Conservation (phyloP, 164 flowering plant species). For the Santalum album region DNA sequence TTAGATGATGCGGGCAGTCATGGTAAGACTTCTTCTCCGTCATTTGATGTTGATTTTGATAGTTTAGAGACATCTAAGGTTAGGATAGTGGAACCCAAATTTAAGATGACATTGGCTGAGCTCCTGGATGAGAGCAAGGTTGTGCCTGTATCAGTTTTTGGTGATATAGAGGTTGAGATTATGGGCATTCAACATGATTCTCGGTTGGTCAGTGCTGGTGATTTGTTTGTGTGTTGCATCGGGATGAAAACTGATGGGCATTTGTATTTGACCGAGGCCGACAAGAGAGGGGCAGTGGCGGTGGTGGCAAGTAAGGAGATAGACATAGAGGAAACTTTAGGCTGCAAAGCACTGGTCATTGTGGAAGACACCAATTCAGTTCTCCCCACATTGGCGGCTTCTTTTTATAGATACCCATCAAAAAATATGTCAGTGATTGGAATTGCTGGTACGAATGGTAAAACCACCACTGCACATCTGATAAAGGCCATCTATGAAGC, state of each 20-base stretch:
- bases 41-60: conserved; percentile 74
- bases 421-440: conserved; percentile 86
- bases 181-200: conserved; percentile 93
- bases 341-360: conserved; percentile 85
- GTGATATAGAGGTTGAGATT: conserved; percentile 75
- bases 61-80: conserved; percentile 42
- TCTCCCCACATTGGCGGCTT: conserved; percentile 70
- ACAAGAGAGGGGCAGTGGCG: conserved; percentile 97
- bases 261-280: conserved; percentile 76
- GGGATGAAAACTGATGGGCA: conserved; percentile 83
- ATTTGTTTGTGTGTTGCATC: conserved; percentile 85
- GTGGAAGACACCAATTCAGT: conserved; percentile 82
- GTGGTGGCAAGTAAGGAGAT: conserved; percentile 93
- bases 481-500: conserved; percentile 83
- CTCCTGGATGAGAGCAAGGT: conserved; percentile 92
- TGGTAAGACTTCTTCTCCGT: conserved; percentile 7
- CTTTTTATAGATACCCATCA: conserved; percentile 72
- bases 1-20: conserved; percentile 12
- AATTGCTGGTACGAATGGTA: conserved; percentile 82
- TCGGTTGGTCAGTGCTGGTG: conserved; percentile 65
- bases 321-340: conserved; percentile 72
- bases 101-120: conserved; percentile 76
- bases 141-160: conserved; percentile 76
- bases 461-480: conserved; percentile 68
- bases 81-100: conserved; percentile 83